Evolutionary conservation across 2,329 filamentous ascomycete genomes (phyloP).

Genomic region (Elsinoe australis): DNA sequence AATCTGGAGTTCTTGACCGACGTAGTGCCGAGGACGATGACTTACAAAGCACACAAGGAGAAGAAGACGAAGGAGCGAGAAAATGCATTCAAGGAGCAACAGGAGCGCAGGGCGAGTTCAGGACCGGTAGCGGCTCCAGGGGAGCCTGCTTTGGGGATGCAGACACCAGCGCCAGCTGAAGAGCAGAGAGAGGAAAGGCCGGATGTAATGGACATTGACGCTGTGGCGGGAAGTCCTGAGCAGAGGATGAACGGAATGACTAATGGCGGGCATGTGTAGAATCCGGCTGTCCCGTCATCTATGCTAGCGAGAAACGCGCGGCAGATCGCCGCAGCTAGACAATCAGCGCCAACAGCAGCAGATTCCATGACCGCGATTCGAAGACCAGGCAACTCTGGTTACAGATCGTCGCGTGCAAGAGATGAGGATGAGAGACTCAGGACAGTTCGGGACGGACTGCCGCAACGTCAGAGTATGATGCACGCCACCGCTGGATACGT

Average conservation of each 20-base stretch:
- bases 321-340: too few relatives aligned
- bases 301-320: too few relatives aligned
- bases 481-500: too few relatives aligned
- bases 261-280: background rate
- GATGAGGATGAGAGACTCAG: too few relatives aligned
- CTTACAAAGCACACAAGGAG: constrained; percentile 72
- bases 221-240: constrained; percentile 7
- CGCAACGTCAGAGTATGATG: too few relatives aligned
- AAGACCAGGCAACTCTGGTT: too few relatives aligned
- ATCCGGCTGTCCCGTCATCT: background rate
- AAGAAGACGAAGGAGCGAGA: constrained; percentile 37
- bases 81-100: constrained; percentile 3
- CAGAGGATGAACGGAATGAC: background rate
- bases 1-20: constrained; percentile 93
- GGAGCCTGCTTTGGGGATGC: background rate
- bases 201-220: constrained; percentile 16
- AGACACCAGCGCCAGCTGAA: background rate
- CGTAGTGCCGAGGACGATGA: constrained; percentile 76
- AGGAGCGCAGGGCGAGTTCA: background rate
- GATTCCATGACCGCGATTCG: too few relatives aligned
- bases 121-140: background rate
- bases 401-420: too few relatives aligned
- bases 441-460: too few relatives aligned
- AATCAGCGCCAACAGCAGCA: background rate
- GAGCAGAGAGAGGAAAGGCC: background rate